phyloP scores from a whole-genome alignment of 2,329 filamentous ascomycete genomes.

The Ceratocystis cubensis region DNA sequence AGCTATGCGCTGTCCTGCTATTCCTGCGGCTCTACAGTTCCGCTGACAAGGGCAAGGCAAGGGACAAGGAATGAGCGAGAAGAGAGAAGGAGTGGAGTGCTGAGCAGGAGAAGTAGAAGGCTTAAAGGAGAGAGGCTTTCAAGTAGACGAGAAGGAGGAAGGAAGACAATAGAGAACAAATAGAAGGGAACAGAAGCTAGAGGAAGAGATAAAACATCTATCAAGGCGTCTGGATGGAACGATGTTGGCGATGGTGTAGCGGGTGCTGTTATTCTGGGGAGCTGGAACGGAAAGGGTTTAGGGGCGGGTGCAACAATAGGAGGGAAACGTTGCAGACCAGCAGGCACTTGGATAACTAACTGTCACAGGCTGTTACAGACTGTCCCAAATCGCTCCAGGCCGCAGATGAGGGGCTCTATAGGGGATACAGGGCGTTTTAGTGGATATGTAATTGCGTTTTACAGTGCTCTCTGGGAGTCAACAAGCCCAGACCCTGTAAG shows the following conservation, averaged over 20 bases:
- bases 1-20: conserved; percentile 10
- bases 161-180: not conserved
- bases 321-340: not conserved
- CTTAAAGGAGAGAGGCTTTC: not conserved
- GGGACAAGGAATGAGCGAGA: not conserved
- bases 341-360: no score
- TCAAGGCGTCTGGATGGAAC: not conserved
- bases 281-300: not conserved
- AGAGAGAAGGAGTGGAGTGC: not conserved
- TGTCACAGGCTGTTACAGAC: no score
- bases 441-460: not conserved
- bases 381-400: no score
- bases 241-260: not conserved
- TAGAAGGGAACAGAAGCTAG: not conserved
- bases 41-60: not conserved
- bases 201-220: no score
- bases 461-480: not conserved
- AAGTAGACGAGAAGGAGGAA: not conserved
- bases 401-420: no score
- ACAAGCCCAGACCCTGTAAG: not conserved
- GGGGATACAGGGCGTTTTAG: not conserved
- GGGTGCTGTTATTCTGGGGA: not conserved
- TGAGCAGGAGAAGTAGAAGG: not conserved
- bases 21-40: conserved; percentile 11
- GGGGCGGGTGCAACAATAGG: not conserved